phyloP scores from a whole-genome alignment of 768 basidiomycete genomes.

The Tulasnella sp. region DNA sequence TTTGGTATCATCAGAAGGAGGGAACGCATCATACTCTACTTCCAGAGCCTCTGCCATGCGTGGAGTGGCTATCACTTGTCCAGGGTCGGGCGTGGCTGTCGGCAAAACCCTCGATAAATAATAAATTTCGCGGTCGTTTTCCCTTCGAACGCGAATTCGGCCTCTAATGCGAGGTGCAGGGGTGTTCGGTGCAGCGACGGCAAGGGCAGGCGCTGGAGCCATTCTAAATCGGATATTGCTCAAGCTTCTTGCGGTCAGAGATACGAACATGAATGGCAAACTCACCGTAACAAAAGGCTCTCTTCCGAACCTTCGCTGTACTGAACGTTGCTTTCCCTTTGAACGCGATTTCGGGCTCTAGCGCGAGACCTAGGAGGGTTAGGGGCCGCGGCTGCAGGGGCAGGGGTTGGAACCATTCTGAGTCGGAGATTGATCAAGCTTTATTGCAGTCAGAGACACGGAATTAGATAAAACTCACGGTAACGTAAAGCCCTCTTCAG shows the following conservation, averaged over 20 bases:
- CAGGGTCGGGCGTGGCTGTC: background rate
- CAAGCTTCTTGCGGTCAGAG: background rate
- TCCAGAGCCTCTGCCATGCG: background rate
- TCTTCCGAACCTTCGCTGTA: background rate
- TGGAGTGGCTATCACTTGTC: background rate
- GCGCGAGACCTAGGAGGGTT: background rate
- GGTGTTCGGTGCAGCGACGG: background rate
- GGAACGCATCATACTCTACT: background rate
- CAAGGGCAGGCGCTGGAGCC: background rate
- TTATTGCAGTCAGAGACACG: background rate
- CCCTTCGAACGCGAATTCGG: background rate
- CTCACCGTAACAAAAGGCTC: background rate
- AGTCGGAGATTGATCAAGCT: background rate
- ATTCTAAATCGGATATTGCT: background rate
- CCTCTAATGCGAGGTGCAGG: too few relatives aligned
- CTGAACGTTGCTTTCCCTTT: background rate
- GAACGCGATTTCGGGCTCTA: background rate
- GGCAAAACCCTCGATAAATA: background rate
- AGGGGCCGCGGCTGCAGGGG: background rate
- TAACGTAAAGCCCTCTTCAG: background rate
- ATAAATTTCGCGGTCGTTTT: background rate
- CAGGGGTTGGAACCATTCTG: background rate
- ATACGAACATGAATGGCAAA: background rate
- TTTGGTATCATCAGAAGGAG: background rate
- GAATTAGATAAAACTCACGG: background rate